Conservation (phyloP, 2,329 filamentous ascomycete genomes). For the Colletotrichum aenigma region DNA sequence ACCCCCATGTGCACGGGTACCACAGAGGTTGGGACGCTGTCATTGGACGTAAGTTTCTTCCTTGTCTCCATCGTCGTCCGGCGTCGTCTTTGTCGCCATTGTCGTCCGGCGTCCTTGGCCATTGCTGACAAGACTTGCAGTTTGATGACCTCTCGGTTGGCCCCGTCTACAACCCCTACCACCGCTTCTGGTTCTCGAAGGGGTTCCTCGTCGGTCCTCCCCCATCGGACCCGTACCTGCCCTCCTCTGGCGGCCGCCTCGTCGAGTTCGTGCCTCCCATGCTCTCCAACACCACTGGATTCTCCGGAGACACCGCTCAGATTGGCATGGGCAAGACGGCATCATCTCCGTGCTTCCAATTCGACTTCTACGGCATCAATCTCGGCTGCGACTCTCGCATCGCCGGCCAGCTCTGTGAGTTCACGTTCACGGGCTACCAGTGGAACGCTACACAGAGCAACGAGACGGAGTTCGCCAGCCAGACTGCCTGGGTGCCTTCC, state of each 20-base stretch:
- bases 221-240: constrained; percentile 34
- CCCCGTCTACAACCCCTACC: constrained; percentile 42
- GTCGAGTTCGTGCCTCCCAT: constrained; percentile 44
- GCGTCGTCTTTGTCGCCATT: constrained; percentile 1
- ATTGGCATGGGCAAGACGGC: constrained; percentile 43
- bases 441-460: constrained; percentile 34
- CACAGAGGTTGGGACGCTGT: constrained; percentile 37
- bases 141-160: constrained; percentile 40
- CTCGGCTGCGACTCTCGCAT: constrained; percentile 33
- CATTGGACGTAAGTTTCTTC: constrained; percentile 37
- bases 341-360: constrained; percentile 40
- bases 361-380: constrained; percentile 42
- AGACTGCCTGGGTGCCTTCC: constrained; percentile 43
- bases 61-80: background rate
- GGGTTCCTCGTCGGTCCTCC: constrained; percentile 43
- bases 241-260: constrained; percentile 43
- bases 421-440: constrained; percentile 45
- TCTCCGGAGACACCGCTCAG: constrained; percentile 39
- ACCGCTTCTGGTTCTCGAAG: constrained; percentile 46
- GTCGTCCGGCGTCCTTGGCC: background rate
- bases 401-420: constrained; percentile 41
- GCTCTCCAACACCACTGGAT: constrained; percentile 26
- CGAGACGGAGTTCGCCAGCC: constrained; percentile 30
- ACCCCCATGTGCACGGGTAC: constrained; percentile 20
- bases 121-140: constrained; percentile 25